Percentiles rank a stretch among this genome's conserved stretches.
phyloP scores from a whole-genome alignment of 306 rosid species.

The Biancaea sappan region DNA sequence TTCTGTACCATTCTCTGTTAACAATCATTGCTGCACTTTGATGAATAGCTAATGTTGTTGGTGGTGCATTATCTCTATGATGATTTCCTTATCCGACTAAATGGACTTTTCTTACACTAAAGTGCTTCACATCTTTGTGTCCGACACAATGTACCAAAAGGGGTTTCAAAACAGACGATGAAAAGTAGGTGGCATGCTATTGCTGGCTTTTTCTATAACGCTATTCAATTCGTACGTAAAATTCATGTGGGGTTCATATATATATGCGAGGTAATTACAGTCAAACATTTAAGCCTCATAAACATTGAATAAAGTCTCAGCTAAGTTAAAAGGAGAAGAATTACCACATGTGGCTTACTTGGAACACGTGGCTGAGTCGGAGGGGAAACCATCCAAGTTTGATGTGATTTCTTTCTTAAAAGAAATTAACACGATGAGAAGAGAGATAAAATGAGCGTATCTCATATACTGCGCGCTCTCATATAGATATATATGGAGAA shows the following conservation, averaged over 20 bases:
- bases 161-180: neutral
- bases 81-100: slow-evolving; percentile 30
- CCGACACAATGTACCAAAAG: slow-evolving; percentile 18
- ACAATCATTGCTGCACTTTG: slow-evolving; percentile 37
- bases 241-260: neutral
- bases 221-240: slow-evolving; percentile 12
- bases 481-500: too few relatives aligned
- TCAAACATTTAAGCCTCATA: slow-evolving; percentile 12
- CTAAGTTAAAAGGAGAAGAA: neutral
- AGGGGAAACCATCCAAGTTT: too few relatives aligned
- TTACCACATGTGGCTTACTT: neutral
- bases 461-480: too few relatives aligned
- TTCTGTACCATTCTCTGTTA: slow-evolving; percentile 23
- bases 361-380: too few relatives aligned
- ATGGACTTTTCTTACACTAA: slow-evolving; percentile 35
- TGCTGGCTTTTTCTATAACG: slow-evolving; percentile 5
- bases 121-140: slow-evolving; percentile 26
- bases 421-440: too few relatives aligned
- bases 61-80: slow-evolving; percentile 20
- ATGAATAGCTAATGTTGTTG: slow-evolving; percentile 21
- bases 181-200: slow-evolving; percentile 3
- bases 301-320: neutral
- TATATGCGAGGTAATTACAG: neutral
- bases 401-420: too few relatives aligned
- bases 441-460: too few relatives aligned